Evolutionary conservation across 169 alveolate species (phyloP), one percentile per base, ranked within the genome.

Genomic region (Amoebophrya sp.): DNA sequence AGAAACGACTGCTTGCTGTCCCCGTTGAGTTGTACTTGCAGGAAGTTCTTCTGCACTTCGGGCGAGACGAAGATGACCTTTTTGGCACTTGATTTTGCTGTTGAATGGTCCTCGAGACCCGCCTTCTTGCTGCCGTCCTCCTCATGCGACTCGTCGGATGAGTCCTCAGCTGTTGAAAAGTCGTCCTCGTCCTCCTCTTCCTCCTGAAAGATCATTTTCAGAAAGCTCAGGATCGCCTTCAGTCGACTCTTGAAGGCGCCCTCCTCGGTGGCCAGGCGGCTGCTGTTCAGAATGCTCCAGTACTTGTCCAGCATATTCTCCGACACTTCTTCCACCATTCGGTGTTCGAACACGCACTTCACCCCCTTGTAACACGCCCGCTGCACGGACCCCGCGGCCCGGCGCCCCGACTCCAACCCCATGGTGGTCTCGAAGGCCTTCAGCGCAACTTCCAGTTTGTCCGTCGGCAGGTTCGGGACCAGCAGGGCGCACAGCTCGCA

Each of bases 291-390:
- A n/a, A 66, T 66, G 35, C 32, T 25, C 83, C 83, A 66, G 35
- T 7, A 66, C 18, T 66, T 66, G 2, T 66, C 38, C 38, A 66
- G 83, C 83, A 66, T 66, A 0, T 66, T 25, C 83, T 7, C 38
- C 35, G 12, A 7, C 83, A 66, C 83, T n/a, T 66, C 83, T n/a
- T 66, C 35, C 35, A 66, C 83, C 35, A 0, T 2, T 25, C 18
- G 7, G 35, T 66, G 83, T 25, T 66, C 83, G 32, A 66, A 66
- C 29, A 66, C 35, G 35, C 32, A 7, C 83, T 66, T 66, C 83
- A 66, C 83, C 29, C 83, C 83, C 83, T 66, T 66, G 83, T 66
- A 66, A 3, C 38, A 66, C 29, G 83, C 83, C 10, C 83, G 83
- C 35, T 25, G 83, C 83, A 1, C 18, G 1, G 12, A 2, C 32